phyloP scores from a whole-genome alignment of 2,329 filamentous ascomycete genomes.

The Colletotrichum higginsianum region DNA sequence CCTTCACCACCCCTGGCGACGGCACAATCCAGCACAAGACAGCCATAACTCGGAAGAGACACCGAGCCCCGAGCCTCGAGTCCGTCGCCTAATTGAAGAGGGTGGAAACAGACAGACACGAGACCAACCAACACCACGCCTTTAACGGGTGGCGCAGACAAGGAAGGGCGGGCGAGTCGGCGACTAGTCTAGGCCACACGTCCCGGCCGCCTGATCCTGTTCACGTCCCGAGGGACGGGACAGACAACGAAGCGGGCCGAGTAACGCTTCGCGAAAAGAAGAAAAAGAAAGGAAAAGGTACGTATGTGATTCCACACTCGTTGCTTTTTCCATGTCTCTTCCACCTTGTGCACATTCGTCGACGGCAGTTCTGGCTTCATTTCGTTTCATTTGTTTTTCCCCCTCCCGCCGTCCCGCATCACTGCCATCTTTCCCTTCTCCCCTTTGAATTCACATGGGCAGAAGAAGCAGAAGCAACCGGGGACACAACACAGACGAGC shows the following conservation, averaged over 20 bases:
- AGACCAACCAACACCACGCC: constrained; percentile 21
- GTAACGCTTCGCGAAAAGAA: constrained; percentile 30
- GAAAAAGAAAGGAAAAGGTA: constrained; percentile 9
- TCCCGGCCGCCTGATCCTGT: constrained; percentile 30
- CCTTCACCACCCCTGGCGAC: neutral
- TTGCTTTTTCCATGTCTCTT: constrained; percentile 39
- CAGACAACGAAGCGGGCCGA: constrained; percentile 38
- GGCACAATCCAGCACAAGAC: constrained; percentile 19
- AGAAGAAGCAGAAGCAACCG: neutral
- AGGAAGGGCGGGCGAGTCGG: constrained; percentile 25
- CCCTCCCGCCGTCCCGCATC: constrained; percentile 6
- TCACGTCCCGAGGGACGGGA: constrained; percentile 27
- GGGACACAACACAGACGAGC: neutral
- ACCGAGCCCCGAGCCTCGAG: neutral
- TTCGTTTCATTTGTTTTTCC: constrained; percentile 13
- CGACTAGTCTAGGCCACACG: constrained; percentile 23
- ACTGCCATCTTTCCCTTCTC: constrained; percentile 8
- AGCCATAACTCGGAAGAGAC: constrained; percentile 12
- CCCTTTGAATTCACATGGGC: constrained; percentile 11
- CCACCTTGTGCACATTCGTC: constrained; percentile 35
- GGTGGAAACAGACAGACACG: constrained; percentile 3
- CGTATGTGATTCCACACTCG: constrained; percentile 24
- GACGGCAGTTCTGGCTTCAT: constrained; percentile 17
- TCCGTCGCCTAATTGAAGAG: neutral
- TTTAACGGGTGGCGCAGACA: constrained; percentile 26